phyloP scores from a whole-genome alignment of 805 yeast genomes.

The Diddensiella caesifluorescens region DNA sequence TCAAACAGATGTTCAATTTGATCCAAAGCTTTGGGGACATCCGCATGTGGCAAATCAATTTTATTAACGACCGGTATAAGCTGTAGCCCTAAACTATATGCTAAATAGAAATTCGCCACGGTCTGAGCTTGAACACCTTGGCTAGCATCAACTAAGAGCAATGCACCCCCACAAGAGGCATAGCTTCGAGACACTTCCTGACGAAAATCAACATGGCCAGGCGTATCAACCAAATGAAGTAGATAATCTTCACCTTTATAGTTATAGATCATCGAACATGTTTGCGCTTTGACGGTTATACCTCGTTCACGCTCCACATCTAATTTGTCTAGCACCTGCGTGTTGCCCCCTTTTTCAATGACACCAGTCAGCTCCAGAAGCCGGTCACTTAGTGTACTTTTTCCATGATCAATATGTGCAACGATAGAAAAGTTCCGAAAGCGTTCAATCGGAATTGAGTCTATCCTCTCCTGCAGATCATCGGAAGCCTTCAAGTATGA shows the following conservation, averaged over 20 bases:
- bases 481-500: conserved; percentile 4
- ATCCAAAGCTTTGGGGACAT: conserved; percentile 70
- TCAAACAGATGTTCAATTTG: conserved; percentile 86
- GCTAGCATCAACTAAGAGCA: conserved; percentile 84
- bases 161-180: conserved; percentile 94
- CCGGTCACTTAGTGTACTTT: conserved; percentile 79
- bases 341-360: conserved; percentile 66
- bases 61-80: conserved; percentile 88
- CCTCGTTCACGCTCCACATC: conserved; percentile 97
- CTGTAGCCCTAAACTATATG: conserved; percentile 75
- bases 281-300: conserved; percentile 94
- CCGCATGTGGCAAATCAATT: conserved; percentile 84
- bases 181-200: conserved; percentile 91
- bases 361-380: conserved; percentile 85
- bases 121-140: conserved; percentile 98
- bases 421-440: conserved; percentile 90
- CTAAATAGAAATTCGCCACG: conserved; percentile 92
- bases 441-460: conserved; percentile 73
- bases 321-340: conserved; percentile 82
- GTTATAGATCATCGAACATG: conserved; percentile 85
- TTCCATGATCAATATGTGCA: conserved; percentile 88
- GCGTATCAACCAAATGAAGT: conserved; percentile 90
- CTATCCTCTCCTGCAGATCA: conserved; percentile 53
- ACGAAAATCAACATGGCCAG: conserved; percentile 96
- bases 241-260: conserved; percentile 67